Evolutionary conservation across 2,329 filamentous ascomycete genomes (phyloP), one percentile per base, ranked within the genome.

Genomic region (Cryphonectria naterciae): DNA sequence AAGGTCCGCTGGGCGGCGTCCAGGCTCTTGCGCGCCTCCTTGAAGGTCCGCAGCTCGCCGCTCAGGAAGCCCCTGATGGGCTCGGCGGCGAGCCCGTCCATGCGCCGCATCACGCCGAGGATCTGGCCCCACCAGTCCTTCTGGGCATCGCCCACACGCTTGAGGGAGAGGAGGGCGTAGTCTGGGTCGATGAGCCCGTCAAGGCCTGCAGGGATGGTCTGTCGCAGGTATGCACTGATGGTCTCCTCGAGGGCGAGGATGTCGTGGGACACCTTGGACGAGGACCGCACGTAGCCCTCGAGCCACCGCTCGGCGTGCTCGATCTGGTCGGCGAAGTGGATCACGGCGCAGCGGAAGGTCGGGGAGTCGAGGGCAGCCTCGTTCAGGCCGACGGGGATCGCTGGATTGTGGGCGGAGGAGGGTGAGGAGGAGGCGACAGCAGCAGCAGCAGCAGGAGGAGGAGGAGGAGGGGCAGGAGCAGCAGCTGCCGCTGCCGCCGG

Each of bases 321-420:
- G 77, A 97, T 89, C 83, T 99, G 95, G 75, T 98, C 96, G 74
- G 90, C 88, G 79, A 97, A 97, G 83, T 98, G 94, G 63, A 92
- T 84, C 58, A 93, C 89, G 32, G 93, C 93, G 63, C 95, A 93
- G 74, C 96, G 93, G 81, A 98, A 98, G 49, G 95, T 97, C 37
- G 96, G 96, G 54, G 95, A 98, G 82, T 99, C 96, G 83, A 98
- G 92, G 28, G 94, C 93, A 66, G 96, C 96, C 87, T 99, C 96
- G 83, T 95, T 96, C 76, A 98, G 87, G 73, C 91, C 91, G 49
- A 98, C 95, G 61, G 96, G 94, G 70, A 89, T 85, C 43, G 84
- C 82, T 49, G 85, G 82, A 10, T 43, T 62, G 46, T 6, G 60
- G 15, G 67, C 25, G 43, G 56, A 25, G 4, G 41, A n/a, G 19